A percentile compares a stretch with the other conserved stretches of the same genome.
These are phyloP conservation scores for Fusarium caatingaense DNA, from an alignment of 2,329 filamentous ascomycete genomes.

Conservation along the genomic window DNA sequence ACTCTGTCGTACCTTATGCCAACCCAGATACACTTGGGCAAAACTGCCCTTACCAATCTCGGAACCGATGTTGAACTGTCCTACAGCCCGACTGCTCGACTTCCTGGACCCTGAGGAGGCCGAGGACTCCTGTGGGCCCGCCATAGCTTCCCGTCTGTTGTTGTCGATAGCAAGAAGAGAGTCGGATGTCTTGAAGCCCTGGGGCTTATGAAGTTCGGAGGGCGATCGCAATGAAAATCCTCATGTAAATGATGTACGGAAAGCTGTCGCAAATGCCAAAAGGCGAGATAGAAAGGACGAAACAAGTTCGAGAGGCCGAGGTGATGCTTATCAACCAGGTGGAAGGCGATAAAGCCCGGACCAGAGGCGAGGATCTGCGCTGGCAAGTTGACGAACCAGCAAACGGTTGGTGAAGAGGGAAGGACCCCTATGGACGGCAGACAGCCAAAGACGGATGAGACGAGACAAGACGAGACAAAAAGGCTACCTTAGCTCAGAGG, in stretches of 20 bases:
- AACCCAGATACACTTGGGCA: conserved; percentile 90
- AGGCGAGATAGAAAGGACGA: conserved; percentile 21
- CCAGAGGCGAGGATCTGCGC: conserved; percentile 18
- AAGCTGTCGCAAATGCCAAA: conserved; percentile 25
- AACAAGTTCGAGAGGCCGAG: conserved; percentile 6
- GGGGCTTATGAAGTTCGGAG: conserved; percentile 53
- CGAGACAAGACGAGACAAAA: conserved; percentile 13
- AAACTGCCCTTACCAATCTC: conserved; percentile 99
- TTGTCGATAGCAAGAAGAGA: conserved; percentile 51
- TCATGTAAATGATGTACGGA: conserved; percentile 55
- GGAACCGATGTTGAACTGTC: conserved; percentile 83
- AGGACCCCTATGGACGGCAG: conserved; percentile 28
- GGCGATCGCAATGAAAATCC: conserved; percentile 50
- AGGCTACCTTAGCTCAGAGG: conserved; percentile 36
- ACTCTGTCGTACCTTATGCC: conserved; percentile 73
- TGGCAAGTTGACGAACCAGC: conserved; percentile 33
- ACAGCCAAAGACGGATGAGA: conserved; percentile 33
- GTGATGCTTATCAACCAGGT: conserved; percentile 29
- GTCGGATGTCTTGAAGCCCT: conserved; percentile 49
- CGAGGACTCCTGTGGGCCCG: conserved; percentile 53
- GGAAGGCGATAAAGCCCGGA: conserved; percentile 21
- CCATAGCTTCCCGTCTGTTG: conserved; percentile 53
- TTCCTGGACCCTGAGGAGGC: conserved; percentile 51
- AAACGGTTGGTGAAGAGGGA: conserved; percentile 45
- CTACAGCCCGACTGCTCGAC: conserved; percentile 60